phyloP scores from a whole-genome alignment of 1,284 basidiomycete genomes.

The Termitomyces sp. region DNA sequence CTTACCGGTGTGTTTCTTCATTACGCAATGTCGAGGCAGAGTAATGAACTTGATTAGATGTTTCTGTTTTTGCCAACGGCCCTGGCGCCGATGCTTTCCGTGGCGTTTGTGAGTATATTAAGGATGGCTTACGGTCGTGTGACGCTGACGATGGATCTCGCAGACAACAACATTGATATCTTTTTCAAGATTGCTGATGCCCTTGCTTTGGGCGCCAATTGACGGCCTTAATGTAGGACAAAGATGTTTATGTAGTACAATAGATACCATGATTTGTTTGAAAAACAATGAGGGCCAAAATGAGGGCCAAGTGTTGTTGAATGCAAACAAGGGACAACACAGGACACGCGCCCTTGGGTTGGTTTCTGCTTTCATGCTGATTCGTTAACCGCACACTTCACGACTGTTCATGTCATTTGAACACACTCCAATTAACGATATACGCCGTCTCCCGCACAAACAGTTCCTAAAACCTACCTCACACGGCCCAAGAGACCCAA shows the following conservation, averaged over 20 bases:
- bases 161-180: constrained; percentile 40
- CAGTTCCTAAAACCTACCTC: constrained; percentile 62
- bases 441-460: constrained; percentile 74
- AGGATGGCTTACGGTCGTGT: background rate
- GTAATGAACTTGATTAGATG: constrained; percentile 23
- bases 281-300: too few relatives aligned
- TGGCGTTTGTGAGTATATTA: constrained; percentile 33
- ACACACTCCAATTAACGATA: constrained; percentile 76
- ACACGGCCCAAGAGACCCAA: constrained; percentile 32
- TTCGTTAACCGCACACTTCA: background rate
- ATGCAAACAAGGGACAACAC: constrained; percentile 13
- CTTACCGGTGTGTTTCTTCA: constrained; percentile 26
- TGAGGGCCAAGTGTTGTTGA: too few relatives aligned
- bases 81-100: constrained; percentile 36
- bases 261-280: background rate
- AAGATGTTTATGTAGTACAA: constrained; percentile 3
- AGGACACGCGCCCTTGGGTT: constrained; percentile 3
- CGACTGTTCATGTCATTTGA: constrained; percentile 73
- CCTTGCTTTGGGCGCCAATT: constrained; percentile 21
- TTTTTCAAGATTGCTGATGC: constrained; percentile 43
- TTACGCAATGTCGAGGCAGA: background rate
- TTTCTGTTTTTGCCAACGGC: constrained; percentile 39
- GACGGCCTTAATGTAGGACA: background rate
- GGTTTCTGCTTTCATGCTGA: background rate
- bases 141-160: constrained; percentile 12